Evolutionary conservation across 2,329 filamentous ascomycete species (phyloP), one percentile per base, ranked within the genome.

Genomic region (Ophiostoma angusticollis): DNA sequence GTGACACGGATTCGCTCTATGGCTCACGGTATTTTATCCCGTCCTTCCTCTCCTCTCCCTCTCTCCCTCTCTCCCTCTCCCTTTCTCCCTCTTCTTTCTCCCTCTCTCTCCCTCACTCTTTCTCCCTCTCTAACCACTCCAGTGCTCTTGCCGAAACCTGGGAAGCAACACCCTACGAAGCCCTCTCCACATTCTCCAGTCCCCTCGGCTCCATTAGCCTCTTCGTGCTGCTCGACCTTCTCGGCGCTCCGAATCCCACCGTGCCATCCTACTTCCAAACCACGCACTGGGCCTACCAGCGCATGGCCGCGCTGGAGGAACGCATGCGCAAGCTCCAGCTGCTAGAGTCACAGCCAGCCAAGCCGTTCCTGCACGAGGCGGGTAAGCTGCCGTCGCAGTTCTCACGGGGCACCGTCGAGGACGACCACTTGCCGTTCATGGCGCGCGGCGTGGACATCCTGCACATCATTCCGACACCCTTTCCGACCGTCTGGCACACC

Each of bases 351-450:
- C 57, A 61, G 43, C 53, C 70, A 0, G 46, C 49, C n/a, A 49
- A 53, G 30, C 55, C 59, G 0, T 94, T 93, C 54, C 63, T 95
- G 5, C 62, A 69, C 6, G 80, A 93, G 30, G 54, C 62, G 1
- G 61, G 66, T 16, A 84, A 78, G 56, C 55, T 54, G 18, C 45
- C 57, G 1, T 53, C 64, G 35, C 57, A 62, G 24, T 70, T 83
- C 51, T 59, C 45, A 30, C 55, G 53, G 39, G 67, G 56, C 32
- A 75, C 59, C 43, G 74, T 94, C 9, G 68, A 78, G 46, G 91
- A 98, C 54, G 91, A 98, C 53, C 91, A 98, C 56, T 58, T 95
- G 5, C 91, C 91, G 1, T 98, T 98, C 52, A 76, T 96, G 68
- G 64, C 64, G 25, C 73, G 84, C 25, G 91, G 91, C 1, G 89